These are phyloP conservation scores for Sporobolomyces roseus DNA, from an alignment of 768 basidiomycete genomes.

Conservation along the genomic window DNA sequence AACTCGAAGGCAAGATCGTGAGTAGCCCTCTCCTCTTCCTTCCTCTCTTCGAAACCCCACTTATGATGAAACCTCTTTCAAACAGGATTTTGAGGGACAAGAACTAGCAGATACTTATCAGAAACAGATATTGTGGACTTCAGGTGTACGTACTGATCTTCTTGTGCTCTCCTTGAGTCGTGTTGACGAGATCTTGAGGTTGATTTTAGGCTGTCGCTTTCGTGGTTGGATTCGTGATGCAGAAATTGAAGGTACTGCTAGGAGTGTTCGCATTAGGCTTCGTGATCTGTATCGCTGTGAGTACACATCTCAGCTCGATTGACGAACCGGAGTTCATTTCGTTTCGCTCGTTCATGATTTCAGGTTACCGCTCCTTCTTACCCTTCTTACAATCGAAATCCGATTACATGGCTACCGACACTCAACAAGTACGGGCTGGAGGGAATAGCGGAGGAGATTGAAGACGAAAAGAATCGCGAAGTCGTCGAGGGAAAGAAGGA, in stretches of 20 bases:
- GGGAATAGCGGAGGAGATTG: not conserved
- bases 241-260: constrained; percentile 9
- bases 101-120: constrained; percentile 22
- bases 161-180: not conserved
- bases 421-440: constrained; percentile 21
- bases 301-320: not conserved
- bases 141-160: constrained; percentile 4
- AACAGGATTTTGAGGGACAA: constrained; percentile 35
- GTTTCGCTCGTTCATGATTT: not conserved
- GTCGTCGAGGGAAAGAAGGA: too few relatives aligned
- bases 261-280: constrained; percentile 3
- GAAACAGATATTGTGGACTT: constrained; percentile 11
- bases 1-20: constrained; percentile 31
- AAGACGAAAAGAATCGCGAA: too few relatives aligned
- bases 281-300: not conserved
- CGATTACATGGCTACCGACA: constrained; percentile 25
- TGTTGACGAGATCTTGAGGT: not conserved
- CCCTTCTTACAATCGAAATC: constrained; percentile 24
- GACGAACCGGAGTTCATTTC: too few relatives aligned
- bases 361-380: constrained; percentile 27
- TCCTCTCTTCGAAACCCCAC: not conserved
- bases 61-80: not conserved
- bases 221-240: constrained; percentile 13
- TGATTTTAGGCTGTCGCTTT: constrained; percentile 24
- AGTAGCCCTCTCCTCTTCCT: not conserved